Conservation (phyloP, 2,329 filamentous ascomycete species). For the Talaromyces albobiverticillius region DNA sequence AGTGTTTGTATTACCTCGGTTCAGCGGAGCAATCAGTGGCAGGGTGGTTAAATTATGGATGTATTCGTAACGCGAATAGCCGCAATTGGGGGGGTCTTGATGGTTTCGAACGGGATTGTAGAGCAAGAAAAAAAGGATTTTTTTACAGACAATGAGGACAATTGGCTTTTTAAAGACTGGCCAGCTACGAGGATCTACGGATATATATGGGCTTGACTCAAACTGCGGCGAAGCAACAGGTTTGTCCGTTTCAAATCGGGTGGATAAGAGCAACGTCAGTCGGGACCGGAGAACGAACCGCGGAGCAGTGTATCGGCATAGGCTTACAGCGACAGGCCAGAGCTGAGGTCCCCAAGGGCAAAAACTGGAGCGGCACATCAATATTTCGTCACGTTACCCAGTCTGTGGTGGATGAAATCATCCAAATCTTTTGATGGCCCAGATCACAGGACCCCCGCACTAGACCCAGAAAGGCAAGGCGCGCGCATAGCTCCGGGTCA, state of each 20-base stretch:
- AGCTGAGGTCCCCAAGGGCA: too few species aligned
- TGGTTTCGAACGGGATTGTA: neutral
- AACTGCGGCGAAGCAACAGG: too few species aligned
- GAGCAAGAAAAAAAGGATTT: neutral
- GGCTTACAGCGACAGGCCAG: too few species aligned
- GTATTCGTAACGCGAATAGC: neutral
- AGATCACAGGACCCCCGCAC: slow-evolving; percentile 21
- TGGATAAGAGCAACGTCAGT: slow-evolving; percentile 17
- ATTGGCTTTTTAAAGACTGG: neutral
- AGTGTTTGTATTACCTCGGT: slow-evolving; percentile 25
- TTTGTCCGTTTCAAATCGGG: neutral
- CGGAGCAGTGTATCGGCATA: too few species aligned
- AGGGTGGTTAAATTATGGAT: neutral
- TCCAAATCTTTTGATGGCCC: too few species aligned
- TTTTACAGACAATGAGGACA: neutral
- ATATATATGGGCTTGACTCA: neutral
- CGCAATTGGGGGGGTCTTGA: neutral
- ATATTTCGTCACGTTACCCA: slow-evolving; percentile 13
- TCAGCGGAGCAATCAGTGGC: slow-evolving; percentile 22
- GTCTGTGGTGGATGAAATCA: slow-evolving; percentile 10
- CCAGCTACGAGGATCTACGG: neutral
- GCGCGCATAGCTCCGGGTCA: slow-evolving; percentile 17
- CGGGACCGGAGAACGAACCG: neutral
- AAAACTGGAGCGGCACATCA: neutral
- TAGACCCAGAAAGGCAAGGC: slow-evolving; percentile 17